Evolutionary conservation across 2,329 filamentous ascomycete species (phyloP).

Genomic region (Juglanconis juglandina): DNA sequence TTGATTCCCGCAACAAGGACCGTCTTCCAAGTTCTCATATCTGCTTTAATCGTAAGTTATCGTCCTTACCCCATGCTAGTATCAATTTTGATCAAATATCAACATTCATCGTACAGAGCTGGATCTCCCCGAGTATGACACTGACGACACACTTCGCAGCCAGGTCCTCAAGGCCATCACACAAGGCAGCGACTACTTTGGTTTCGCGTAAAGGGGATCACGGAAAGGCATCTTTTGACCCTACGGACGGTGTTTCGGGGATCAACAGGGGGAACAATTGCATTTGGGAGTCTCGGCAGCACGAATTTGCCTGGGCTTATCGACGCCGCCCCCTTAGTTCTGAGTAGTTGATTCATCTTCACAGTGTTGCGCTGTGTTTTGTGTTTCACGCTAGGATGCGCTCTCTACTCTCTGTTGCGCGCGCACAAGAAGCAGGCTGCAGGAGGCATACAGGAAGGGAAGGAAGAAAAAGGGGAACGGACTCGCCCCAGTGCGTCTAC

Average conservation of each 20-base stretch:
- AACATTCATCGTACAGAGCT: conserved; percentile 61
- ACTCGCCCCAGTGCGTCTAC: not conserved
- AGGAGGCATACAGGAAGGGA: not conserved
- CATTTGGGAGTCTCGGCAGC: conserved; percentile 9
- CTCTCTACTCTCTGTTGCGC: too few species aligned
- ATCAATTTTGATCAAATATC: not conserved
- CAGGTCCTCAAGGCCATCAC: conserved; percentile 95
- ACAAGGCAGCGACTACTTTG: conserved; percentile 95
- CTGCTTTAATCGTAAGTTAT: conserved; percentile 95
- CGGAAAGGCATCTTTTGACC: not conserved
- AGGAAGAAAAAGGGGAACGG: not conserved
- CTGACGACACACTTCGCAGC: conserved; percentile 82
- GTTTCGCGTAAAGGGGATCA: conserved; percentile 69
- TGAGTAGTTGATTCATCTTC: too few species aligned
- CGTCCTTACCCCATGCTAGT: not conserved
- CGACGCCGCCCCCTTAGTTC: too few species aligned
- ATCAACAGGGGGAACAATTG: conserved; percentile 6
- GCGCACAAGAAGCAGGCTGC: too few species aligned
- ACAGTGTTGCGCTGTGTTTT: too few species aligned
- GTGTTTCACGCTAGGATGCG: too few species aligned
- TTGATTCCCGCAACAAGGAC: conserved; percentile 95
- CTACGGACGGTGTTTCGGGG: conserved; percentile 11
- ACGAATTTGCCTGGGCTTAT: conserved; percentile 2
- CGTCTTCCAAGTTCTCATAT: conserved; percentile 94
- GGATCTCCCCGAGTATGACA: conserved; percentile 96